phyloP scores from a whole-genome alignment of 345 rosid species.

The Xanthoceras sorbifolium region DNA sequence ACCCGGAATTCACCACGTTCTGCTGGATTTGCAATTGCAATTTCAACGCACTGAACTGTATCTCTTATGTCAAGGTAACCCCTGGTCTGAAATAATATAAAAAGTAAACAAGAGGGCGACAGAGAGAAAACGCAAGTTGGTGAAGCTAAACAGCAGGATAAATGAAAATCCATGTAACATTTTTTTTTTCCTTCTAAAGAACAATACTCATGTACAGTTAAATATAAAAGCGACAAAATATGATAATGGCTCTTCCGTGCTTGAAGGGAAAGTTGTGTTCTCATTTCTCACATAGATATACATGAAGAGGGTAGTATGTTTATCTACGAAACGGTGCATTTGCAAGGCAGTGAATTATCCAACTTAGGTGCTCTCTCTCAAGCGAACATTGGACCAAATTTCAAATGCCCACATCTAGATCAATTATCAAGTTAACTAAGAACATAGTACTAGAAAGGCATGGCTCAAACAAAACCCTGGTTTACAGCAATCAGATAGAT shows the following conservation, averaged over 20 bases:
- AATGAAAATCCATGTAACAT: background rate
- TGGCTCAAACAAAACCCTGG: background rate
- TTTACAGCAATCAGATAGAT: background rate
- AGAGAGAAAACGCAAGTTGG: background rate
- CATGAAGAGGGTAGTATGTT: background rate
- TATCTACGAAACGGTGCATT: background rate
- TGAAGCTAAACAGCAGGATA: background rate
- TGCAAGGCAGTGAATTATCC: background rate
- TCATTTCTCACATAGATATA: background rate
- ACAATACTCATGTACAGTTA: background rate
- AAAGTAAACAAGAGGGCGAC: background rate
- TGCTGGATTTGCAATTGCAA: slow-evolving; percentile 91
- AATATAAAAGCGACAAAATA: background rate
- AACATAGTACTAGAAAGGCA: background rate
- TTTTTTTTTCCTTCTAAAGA: too few relatives aligned
- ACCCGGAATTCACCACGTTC: slow-evolving; percentile 84
- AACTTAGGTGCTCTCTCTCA: background rate
- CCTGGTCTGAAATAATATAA: slow-evolving; percentile 64
- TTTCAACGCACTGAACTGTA: slow-evolving; percentile 92
- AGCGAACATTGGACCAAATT: background rate
- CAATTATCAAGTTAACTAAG: background rate
- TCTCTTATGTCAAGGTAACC: slow-evolving; percentile 99
- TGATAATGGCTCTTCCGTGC: background rate
- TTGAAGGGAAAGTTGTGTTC: background rate
- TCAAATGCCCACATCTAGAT: background rate